Percentiles rank a stretch among this genome's conserved stretches.
Evolutionary conservation across 805 yeast genomes (phyloP).

Genomic region (Candida taoyuanica): DNA sequence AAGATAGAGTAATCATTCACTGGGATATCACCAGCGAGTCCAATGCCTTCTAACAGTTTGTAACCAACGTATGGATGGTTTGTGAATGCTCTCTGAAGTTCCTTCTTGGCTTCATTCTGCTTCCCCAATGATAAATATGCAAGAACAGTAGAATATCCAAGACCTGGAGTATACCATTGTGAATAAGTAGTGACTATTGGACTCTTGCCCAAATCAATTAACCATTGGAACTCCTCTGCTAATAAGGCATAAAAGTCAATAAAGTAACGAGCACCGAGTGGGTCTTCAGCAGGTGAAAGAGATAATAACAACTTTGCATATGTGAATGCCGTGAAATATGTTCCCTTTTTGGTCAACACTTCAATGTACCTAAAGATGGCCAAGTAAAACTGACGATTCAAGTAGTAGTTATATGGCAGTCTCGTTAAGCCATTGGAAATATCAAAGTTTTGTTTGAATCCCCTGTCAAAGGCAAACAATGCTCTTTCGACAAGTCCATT

Average conservation of each 20-base stretch:
- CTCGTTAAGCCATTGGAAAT: slow-evolving; percentile 53
- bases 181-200: slow-evolving; percentile 52
- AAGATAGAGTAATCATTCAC: slow-evolving; percentile 24
- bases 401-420: slow-evolving; percentile 69
- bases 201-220: slow-evolving; percentile 53
- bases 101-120: slow-evolving; percentile 39
- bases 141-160: slow-evolving; percentile 60
- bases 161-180: slow-evolving; percentile 69
- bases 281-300: slow-evolving; percentile 74
- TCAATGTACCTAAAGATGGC: slow-evolving; percentile 68
- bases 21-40: slow-evolving; percentile 30
- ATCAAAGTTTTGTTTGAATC: slow-evolving; percentile 54
- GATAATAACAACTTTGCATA: slow-evolving; percentile 69
- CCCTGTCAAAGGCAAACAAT: slow-evolving; percentile 73
- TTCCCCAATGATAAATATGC: slow-evolving; percentile 49
- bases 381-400: slow-evolving; percentile 74
- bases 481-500: slow-evolving; percentile 75
- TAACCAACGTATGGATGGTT: slow-evolving; percentile 56
- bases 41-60: slow-evolving; percentile 44
- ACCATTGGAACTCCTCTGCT: slow-evolving; percentile 58
- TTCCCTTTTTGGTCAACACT: slow-evolving; percentile 70
- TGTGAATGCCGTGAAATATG: slow-evolving; percentile 69
- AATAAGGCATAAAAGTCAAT: slow-evolving; percentile 73
- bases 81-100: slow-evolving; percentile 46
- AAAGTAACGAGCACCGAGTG: slow-evolving; percentile 77